Evolutionary conservation across 495 filamentous ascomycete species (phyloP), one percentile per base, ranked within the genome.

Genomic region (Pyronema omphalodes): DNA sequence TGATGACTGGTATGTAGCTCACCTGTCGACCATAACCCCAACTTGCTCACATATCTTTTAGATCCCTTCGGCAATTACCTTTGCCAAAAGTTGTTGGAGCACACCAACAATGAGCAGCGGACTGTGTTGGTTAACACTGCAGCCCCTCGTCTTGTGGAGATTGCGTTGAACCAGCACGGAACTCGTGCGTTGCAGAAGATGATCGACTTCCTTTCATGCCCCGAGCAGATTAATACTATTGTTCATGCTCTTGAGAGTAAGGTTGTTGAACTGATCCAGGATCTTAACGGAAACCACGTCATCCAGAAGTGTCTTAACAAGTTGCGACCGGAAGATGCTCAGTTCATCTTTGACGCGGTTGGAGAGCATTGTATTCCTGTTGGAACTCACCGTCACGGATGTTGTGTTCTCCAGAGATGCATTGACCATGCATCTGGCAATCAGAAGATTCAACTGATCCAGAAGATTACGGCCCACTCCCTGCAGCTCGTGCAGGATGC

Each of bases 221-320:
- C 75, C 3, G 79, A 83, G 60, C 74, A 86, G 69, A 83, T 88
- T 44, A 71, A 83, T 54, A 81, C 81, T 17, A 86, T 98, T 60
- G 91, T 93, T 55, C 66, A 78, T 33, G 82, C 89, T 15, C 74
- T 98, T 34, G 71, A 78, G 37, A 69, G 77, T 55, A 77, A 83
- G 53, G 91, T 98, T 29, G 88, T 95, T 5, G 82, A 86, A 52
- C 72, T 98, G 41, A 94, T 98, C 54, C 86, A 98, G 66, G 91
- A 98, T 58, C 70, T 96, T 48, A 98, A 98, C 64, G 91, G 91
- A 64, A 98, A 96, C 58, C 91, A 98, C 65, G 91, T 98, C 56
- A 93, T 98, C 58, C 91, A 98, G 67, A 98, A 96, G 70, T 98
- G 91, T 66, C 77, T 98, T 54, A 98, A 96, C 71, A 89, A 88